These are phyloP conservation scores for Penicillium brasilianum DNA, from an alignment of 2,329 filamentous ascomycete genomes.

Conservation along the genomic window DNA sequence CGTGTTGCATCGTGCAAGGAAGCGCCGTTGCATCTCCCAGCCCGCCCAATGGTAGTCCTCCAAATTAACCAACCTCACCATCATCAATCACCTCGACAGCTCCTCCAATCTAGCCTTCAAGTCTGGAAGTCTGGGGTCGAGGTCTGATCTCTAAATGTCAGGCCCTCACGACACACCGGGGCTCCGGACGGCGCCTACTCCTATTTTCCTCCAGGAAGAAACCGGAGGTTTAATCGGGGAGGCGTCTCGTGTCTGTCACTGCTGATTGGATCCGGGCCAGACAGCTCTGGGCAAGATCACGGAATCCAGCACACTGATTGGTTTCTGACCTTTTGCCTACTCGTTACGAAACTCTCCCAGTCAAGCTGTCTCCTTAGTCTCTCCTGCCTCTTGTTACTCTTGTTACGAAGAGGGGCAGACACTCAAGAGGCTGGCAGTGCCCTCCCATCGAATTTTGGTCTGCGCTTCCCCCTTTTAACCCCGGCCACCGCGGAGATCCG, in stretches of 20 bases:
- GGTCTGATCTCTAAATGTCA: neutral
- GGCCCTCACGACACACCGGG: neutral
- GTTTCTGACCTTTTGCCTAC: neutral
- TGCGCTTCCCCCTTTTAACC: neutral
- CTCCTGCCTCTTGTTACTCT: neutral
- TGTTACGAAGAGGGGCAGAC: neutral
- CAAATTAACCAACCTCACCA: neutral
- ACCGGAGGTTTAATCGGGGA: slow-evolving; percentile 12
- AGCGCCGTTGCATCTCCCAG: slow-evolving; percentile 1
- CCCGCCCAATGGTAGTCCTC: neutral
- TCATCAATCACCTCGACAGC: neutral
- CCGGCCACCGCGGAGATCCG: slow-evolving; percentile 12
- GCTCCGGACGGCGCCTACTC: slow-evolving; percentile 8
- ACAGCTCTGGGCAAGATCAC: slow-evolving; percentile 8
- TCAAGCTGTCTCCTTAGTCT: neutral
- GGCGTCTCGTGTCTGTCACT: slow-evolving; percentile 3
- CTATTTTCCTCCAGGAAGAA: slow-evolving; percentile 11
- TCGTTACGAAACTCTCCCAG: slow-evolving; percentile 13
- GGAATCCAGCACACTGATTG: slow-evolving; percentile 8
- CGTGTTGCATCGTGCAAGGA: slow-evolving; percentile 8
- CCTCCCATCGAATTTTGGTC: neutral
- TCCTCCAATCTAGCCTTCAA: neutral
- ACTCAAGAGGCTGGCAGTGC: neutral
- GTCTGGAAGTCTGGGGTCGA: neutral
- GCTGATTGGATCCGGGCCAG: slow-evolving; percentile 9